These are phyloP conservation scores for Colletotrichum sp. DNA, from an alignment of 2,329 filamentous ascomycete genomes.

Conservation along the genomic window DNA sequence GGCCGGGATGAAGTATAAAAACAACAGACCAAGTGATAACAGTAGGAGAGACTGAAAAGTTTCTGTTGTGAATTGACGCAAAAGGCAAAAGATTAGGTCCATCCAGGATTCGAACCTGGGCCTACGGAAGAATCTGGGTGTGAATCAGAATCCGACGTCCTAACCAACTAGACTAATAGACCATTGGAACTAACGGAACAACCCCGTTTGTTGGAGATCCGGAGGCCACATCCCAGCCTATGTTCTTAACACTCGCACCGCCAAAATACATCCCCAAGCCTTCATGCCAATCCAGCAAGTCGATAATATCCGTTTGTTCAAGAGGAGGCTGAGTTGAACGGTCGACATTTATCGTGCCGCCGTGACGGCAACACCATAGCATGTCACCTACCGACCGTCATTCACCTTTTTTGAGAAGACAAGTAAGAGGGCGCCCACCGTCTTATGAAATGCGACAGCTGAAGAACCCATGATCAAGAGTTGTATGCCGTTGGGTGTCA, in stretches of 20 bases:
- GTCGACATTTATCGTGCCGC: not conserved
- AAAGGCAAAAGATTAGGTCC: not conserved
- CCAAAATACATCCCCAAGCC: not conserved
- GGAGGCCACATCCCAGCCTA: accelerated
- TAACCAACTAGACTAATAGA: slow-evolving; percentile 24
- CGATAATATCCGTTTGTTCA: not conserved
- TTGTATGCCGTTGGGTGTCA: not conserved
- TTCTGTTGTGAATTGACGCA: not conserved
- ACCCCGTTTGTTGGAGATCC: not conserved
- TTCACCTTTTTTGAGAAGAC: not conserved
- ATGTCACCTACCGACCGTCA: not conserved
- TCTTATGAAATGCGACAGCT: not conserved
- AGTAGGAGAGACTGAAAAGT: accelerated
- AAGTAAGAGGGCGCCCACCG: not conserved
- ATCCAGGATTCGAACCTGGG: slow-evolving; percentile 24
- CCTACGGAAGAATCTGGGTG: slow-evolving; percentile 7
- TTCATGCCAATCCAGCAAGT: not conserved
- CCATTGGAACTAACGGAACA: accelerated
- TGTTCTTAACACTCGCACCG: not conserved
- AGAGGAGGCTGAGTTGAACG: not conserved
- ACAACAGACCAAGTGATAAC: too few species aligned
- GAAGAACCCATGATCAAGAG: not conserved
- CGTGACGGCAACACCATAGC: not conserved
- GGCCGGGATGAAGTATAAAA: too few species aligned
- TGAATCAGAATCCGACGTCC: slow-evolving; percentile 21